phyloP scores from a whole-genome alignment of 2,329 filamentous ascomycete species.

The Stenocarpella maydis region DNA sequence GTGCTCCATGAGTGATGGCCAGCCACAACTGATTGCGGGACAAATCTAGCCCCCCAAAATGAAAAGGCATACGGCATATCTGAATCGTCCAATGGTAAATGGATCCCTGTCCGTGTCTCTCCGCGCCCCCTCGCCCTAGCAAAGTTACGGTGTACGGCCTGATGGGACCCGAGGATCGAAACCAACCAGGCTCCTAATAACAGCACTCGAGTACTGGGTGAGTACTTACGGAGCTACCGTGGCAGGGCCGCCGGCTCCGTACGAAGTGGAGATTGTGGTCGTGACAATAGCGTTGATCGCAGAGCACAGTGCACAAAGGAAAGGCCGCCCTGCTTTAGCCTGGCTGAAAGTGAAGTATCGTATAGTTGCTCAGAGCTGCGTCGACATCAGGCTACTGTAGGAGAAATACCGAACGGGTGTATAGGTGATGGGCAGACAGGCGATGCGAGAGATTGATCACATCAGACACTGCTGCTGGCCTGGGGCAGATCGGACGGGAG shows the following conservation, averaged over 20 bases:
- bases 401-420: slow-evolving; percentile 14
- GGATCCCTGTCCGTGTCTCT: slow-evolving; percentile 7
- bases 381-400: background rate
- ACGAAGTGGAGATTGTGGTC: slow-evolving; percentile 25
- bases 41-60: background rate
- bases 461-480: slow-evolving; percentile 6
- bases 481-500: slow-evolving; percentile 26
- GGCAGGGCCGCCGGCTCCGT: slow-evolving; percentile 29
- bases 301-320: slow-evolving; percentile 25
- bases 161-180: background rate
- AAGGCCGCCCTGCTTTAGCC: background rate
- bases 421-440: slow-evolving; percentile 18
- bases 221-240: slow-evolving; percentile 30
- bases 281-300: slow-evolving; percentile 23
- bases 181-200: background rate
- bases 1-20: slow-evolving; percentile 12
- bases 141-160: slow-evolving; percentile 25
- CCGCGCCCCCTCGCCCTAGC: background rate
- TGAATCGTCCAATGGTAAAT: slow-evolving; percentile 15
- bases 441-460: slow-evolving; percentile 18
- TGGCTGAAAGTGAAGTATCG: background rate
- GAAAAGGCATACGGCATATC: slow-evolving; percentile 6
- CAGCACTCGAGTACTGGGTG: slow-evolving; percentile 14
- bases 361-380: background rate
- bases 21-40: background rate